A percentile compares a stretch with the other conserved stretches of the same genome.
Evolutionary conservation across 768 basidiomycete genomes (phyloP).

Genomic region (Naganishia friedmannii): DNA sequence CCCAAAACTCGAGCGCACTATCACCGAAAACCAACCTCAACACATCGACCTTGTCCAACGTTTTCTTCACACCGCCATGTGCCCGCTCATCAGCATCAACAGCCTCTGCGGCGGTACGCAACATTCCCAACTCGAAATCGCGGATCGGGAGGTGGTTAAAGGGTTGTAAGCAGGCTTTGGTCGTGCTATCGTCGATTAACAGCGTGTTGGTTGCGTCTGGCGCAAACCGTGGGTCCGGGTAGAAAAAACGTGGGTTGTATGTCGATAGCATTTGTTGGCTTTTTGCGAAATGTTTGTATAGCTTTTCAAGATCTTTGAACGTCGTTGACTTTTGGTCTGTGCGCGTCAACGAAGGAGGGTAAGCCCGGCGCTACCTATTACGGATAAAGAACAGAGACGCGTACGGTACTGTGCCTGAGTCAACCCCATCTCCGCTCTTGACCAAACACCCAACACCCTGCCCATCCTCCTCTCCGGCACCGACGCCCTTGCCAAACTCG

Average conservation of each 20-base stretch:
- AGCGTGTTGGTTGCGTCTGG: constrained; percentile 35
- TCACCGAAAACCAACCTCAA: constrained; percentile 6
- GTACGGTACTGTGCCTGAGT: constrained; percentile 41
- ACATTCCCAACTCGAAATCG: constrained; percentile 35
- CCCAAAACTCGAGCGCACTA: constrained; percentile 1
- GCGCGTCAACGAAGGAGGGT: background rate
- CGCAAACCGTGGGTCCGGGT: constrained; percentile 27
- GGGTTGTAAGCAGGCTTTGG: constrained; percentile 46
- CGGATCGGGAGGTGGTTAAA: constrained; percentile 50
- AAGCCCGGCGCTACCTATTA: background rate
- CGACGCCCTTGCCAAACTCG: constrained; percentile 9
- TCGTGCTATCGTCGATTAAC: constrained; percentile 47
- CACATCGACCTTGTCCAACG: background rate
- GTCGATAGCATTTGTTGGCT: background rate
- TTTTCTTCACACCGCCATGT: background rate
- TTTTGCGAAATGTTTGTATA: constrained; percentile 30
- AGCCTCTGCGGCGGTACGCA: background rate
- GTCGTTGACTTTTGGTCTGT: constrained; percentile 46
- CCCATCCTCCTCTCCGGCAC: constrained; percentile 34
- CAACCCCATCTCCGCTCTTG: constrained; percentile 46
- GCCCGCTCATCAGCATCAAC: background rate
- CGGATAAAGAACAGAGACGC: constrained; percentile 23
- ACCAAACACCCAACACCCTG: constrained; percentile 47
- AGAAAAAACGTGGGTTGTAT: background rate
- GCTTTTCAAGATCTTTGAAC: constrained; percentile 46